Evolutionary conservation across 306 rosid species (phyloP).

Genomic region (Cajanus cajan): DNA sequence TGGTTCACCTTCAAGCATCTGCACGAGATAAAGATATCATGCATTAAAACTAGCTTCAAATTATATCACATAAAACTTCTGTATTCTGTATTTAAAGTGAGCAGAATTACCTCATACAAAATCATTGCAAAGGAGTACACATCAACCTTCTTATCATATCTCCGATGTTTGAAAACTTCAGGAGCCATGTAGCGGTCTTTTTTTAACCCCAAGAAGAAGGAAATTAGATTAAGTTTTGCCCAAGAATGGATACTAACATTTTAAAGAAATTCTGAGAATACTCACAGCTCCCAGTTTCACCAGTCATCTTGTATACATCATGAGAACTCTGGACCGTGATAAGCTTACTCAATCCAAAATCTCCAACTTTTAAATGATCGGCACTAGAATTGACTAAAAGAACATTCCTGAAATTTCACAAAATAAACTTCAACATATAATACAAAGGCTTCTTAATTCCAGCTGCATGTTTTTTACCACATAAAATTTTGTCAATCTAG

Average conservation of each 20-base stretch:
- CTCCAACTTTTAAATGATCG: constrained; percentile 96
- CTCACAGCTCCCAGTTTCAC: constrained; percentile 99
- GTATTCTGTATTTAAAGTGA: constrained; percentile 7
- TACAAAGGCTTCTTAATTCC: constrained; percentile 10
- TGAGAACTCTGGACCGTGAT: constrained; percentile 84
- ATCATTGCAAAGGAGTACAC: constrained; percentile 97
- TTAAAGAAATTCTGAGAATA: constrained; percentile 29
- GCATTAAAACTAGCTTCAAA: constrained; percentile 28
- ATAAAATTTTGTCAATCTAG: constrained; percentile 21
- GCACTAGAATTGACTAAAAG: constrained; percentile 93
- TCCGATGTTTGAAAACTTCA: constrained; percentile 92
- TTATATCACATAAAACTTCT: constrained; percentile 1
- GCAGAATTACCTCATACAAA: constrained; percentile 76
- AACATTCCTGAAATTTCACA: constrained; percentile 74
- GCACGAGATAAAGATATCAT: constrained; percentile 36
- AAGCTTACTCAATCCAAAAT: constrained; percentile 98
- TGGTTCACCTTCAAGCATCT: constrained; percentile 98
- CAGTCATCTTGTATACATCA: constrained; percentile 99
- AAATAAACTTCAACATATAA: constrained; percentile 26
- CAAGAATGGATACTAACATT: neutral
- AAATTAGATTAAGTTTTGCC: constrained; percentile 16
- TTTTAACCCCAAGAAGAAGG: constrained; percentile 36
- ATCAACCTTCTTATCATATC: constrained; percentile 91
- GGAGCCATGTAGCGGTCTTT: constrained; percentile 99
- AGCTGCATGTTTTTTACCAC: constrained; percentile 21